Evolutionary conservation across 192 early-diverging fungal species (phyloP).

Genomic region (Dissophora ornata): DNA sequence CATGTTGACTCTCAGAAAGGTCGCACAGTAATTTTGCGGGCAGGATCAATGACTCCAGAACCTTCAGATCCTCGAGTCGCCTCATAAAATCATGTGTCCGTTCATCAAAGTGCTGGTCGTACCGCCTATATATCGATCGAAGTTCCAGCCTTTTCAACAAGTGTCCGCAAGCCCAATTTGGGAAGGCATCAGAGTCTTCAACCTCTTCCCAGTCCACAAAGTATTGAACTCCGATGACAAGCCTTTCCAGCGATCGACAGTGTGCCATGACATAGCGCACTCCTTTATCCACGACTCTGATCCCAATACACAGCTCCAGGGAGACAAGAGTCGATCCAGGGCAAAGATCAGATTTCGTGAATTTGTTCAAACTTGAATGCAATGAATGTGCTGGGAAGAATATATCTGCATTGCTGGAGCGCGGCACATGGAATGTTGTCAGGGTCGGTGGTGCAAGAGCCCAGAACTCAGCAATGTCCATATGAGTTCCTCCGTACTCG

Average conservation of each 20-base stretch:
- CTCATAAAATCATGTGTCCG: constrained; percentile 18
- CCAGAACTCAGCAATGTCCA: constrained; percentile 23
- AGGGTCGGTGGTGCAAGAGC: constrained; percentile 14
- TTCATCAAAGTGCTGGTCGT: constrained; percentile 21
- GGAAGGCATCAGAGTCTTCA: not conserved
- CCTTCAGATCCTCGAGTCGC: constrained; percentile 17
- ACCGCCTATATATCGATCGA: not conserved
- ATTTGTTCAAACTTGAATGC: not conserved
- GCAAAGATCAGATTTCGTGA: not conserved
- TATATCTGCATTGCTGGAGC: not conserved
- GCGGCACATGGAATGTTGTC: not conserved
- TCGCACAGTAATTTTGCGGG: constrained; percentile 28
- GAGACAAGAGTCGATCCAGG: constrained; percentile 17
- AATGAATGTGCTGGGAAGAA: not conserved
- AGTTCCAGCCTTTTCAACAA: constrained; percentile 16
- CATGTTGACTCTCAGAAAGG: constrained; percentile 19
- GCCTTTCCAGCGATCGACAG: constrained; percentile 12
- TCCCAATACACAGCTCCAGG: constrained; percentile 5
- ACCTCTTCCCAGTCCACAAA: constrained; percentile 12
- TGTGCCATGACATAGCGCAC: constrained; percentile 16
- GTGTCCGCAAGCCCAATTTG: constrained; percentile 9
- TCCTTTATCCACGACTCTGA: constrained; percentile 1
- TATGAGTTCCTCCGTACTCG: not conserved
- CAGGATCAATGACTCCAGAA: constrained; percentile 13
- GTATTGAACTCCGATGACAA: constrained; percentile 18